Percentiles rank a stretch among this genome's conserved stretches.
phyloP scores from a whole-genome alignment of 371 early-diverging fungal genomes.

The Mucor plumbeus region DNA sequence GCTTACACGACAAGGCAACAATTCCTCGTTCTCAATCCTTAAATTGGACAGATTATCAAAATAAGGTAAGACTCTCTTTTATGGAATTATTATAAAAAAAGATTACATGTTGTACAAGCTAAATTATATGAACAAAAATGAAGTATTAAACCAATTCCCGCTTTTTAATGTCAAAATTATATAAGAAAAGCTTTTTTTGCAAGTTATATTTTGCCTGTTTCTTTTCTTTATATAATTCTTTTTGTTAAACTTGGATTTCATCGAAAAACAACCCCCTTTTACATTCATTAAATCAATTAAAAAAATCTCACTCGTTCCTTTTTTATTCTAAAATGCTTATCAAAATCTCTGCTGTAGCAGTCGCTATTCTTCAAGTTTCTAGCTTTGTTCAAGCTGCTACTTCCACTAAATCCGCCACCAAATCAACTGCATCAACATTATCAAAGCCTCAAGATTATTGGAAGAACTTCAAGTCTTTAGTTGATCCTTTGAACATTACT shows the following conservation, averaged over 20 bases:
- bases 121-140: conserved; percentile 23
- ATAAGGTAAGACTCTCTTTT: conserved; percentile 22
- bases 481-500: conserved; percentile 29
- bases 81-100: conserved; percentile 12
- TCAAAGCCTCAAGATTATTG: conserved; percentile 31
- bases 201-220: not conserved
- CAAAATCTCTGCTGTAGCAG: conserved; percentile 26
- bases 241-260: no score
- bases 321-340: conserved; percentile 16
- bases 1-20: not conserved
- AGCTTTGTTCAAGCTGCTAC: conserved; percentile 27
- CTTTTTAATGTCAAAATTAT: conserved; percentile 12
- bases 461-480: conserved; percentile 25
- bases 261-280: not conserved
- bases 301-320: not conserved
- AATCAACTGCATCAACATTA: conserved; percentile 18
- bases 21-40: conserved; percentile 24
- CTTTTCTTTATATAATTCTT: not conserved
- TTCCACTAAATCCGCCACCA: conserved; percentile 6
- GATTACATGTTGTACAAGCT: conserved; percentile 23
- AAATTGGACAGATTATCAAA: conserved; percentile 27
- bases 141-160: conserved; percentile 17
- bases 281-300: conserved; percentile 18
- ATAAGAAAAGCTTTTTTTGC: conserved; percentile 5
- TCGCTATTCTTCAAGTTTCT: conserved; percentile 28